phyloP scores from a whole-genome alignment of 106 monocot genomes.

The Acorus calamus region DNA sequence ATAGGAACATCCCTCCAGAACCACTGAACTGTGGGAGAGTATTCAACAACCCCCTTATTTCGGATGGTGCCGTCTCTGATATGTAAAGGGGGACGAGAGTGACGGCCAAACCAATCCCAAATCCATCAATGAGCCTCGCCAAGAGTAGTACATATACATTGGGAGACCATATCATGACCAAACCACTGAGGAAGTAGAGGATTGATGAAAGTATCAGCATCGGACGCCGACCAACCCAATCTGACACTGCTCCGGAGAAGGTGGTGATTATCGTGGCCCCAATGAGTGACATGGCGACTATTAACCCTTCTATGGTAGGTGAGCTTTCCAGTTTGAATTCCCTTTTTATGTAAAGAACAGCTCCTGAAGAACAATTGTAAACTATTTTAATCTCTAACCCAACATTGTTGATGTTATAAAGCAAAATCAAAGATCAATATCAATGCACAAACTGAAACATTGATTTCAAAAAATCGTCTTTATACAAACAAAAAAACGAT shows the following conservation, averaged over 20 bases:
- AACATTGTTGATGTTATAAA: no score
- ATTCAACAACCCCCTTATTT: conserved; percentile 52
- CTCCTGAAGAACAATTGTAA: conserved; percentile 14
- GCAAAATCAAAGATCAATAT: no score
- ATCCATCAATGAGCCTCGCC: conserved; percentile 62
- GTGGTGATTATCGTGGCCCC: conserved; percentile 66
- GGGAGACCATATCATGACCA: conserved; percentile 71
- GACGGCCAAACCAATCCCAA: conserved; percentile 66
- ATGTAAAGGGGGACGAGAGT: conserved; percentile 65
- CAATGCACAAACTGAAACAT: no score
- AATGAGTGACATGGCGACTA: conserved; percentile 60
- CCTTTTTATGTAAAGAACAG: conserved; percentile 59
- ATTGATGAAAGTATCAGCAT: conserved; percentile 56
- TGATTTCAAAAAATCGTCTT: no score
- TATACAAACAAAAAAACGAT: background rate
- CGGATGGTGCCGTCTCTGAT: conserved; percentile 66
- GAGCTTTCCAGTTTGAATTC: conserved; percentile 45
- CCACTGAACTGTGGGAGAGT: conserved; percentile 66
- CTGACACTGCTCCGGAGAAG: conserved; percentile 54
- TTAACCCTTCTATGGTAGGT: conserved; percentile 53
- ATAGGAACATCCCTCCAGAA: conserved; percentile 64
- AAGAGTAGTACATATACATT: conserved; percentile 52
- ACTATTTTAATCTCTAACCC: no score
- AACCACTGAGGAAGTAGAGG: conserved; percentile 50
- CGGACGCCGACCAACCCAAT: conserved; percentile 45